Percentiles rank a stretch among this genome's conserved stretches.
phyloP scores from a whole-genome alignment of 306 rosid species.

The Malus domestica region ASM211411v1 NC_041799.1:9792501-9793000 shows the following conservation, averaged over 20 bases:
- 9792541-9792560: conserved; percentile 78
- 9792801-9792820: conserved; percentile 99
- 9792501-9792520: conserved; percentile 87
- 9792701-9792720: not conserved
- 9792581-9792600: conserved; percentile 41
- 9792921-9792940: not conserved
- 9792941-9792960: not conserved
- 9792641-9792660: not conserved
- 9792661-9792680: not conserved
- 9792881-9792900: not conserved
- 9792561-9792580: conserved; percentile 99
- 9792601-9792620: conserved; percentile 6
- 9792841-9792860: conserved; percentile 97
- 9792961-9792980: not conserved
- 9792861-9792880: conserved; percentile 79
- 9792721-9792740: not conserved
- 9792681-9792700: not conserved
- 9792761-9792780: conserved; percentile 90
- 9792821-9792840: conserved; percentile 94
- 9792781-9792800: conserved; percentile 81
- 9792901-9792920: not conserved
- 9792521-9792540: conserved; percentile 87
- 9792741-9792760: conserved; percentile 39
- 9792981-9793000: not conserved
- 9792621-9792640: not conserved